A percentile compares a stretch with the other conserved stretches of the same genome.
These are phyloP conservation scores for Clitopilus passeckerianus DNA, from an alignment of 768 basidiomycete species.

Conservation along the genomic window DNA sequence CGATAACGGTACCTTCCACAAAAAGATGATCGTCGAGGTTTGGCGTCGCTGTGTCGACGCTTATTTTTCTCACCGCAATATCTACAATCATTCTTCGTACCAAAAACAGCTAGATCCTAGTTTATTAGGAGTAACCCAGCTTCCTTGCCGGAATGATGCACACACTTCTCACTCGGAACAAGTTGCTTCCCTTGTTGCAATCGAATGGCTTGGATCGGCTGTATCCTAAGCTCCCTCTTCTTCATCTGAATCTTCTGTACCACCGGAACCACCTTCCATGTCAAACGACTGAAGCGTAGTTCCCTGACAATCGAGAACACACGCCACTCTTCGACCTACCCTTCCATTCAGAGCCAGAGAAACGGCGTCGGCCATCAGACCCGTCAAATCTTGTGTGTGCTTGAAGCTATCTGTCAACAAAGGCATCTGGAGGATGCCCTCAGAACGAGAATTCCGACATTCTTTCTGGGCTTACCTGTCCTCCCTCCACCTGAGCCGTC, in stretches of 20 bases:
- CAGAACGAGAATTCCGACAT: slow-evolving; percentile 21
- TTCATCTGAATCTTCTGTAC: slow-evolving; percentile 35
- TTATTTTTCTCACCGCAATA: slow-evolving; percentile 37
- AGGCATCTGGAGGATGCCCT: slow-evolving; percentile 40
- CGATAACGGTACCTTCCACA: background rate
- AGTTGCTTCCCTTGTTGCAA: background rate
- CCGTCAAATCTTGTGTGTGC: slow-evolving; percentile 49
- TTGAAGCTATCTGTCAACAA: slow-evolving; percentile 46
- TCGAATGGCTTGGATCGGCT: slow-evolving; percentile 12
- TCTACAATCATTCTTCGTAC: slow-evolving; percentile 26
- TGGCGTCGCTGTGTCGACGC: background rate
- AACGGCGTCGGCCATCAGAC: slow-evolving; percentile 46
- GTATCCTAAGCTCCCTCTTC: slow-evolving; percentile 20
- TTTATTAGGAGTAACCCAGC: slow-evolving; percentile 15
- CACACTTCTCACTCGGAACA: background rate
- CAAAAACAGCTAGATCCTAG: slow-evolving; percentile 35
- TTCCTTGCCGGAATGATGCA: background rate
- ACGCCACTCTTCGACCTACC: slow-evolving; percentile 68
- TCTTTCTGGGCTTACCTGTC: slow-evolving; percentile 49
- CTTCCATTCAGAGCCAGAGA: slow-evolving; percentile 72
- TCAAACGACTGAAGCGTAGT: slow-evolving; percentile 68
- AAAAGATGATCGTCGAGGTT: background rate
- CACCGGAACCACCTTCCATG: slow-evolving; percentile 66
- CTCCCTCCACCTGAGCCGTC: slow-evolving; percentile 51
- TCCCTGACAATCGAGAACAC: slow-evolving; percentile 64